A percentile compares a stretch with the other conserved stretches of the same genome.
These are phyloP conservation scores for Boletus tylopilopsis DNA, from an alignment of 768 basidiomycete species.

Conservation along the genomic window DNA sequence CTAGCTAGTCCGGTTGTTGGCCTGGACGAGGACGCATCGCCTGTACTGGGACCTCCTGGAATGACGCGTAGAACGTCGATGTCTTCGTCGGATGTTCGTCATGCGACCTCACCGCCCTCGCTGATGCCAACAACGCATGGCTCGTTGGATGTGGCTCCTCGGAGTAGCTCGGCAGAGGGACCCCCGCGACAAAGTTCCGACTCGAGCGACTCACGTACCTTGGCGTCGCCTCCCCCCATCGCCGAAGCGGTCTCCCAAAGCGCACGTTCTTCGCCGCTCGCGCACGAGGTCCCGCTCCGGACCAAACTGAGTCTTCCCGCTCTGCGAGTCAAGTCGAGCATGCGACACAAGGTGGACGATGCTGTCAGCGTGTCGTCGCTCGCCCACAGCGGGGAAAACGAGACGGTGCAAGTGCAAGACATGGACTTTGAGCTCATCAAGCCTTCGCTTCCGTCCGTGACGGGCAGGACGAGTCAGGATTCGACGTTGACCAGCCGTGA, in stretches of 20 bases:
- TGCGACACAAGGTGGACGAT: slow-evolving; percentile 30
- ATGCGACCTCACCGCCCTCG: slow-evolving; percentile 8
- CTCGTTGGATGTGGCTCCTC: slow-evolving; percentile 18
- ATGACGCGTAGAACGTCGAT: slow-evolving; percentile 10
- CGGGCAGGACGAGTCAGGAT: slow-evolving; percentile 52
- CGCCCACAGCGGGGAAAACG: slow-evolving; percentile 33
- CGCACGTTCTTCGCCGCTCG: slow-evolving; percentile 23
- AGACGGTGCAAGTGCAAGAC: slow-evolving; percentile 72
- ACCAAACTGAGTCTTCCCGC: slow-evolving; percentile 69
- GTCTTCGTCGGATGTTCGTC: slow-evolving; percentile 11
- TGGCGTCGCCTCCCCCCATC: slow-evolving; percentile 40
- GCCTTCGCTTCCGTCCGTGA: slow-evolving; percentile 47
- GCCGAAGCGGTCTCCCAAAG: slow-evolving; percentile 36
- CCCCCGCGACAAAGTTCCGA: slow-evolving; percentile 21
- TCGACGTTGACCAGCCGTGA: slow-evolving; percentile 37
- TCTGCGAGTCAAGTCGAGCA: slow-evolving; percentile 43
- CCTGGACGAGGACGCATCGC: slow-evolving; percentile 22
- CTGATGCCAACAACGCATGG: slow-evolving; percentile 10
- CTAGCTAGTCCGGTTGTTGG: slow-evolving; percentile 10
- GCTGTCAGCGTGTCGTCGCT: slow-evolving; percentile 25
- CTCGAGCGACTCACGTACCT: slow-evolving; percentile 32
- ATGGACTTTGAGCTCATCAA: slow-evolving; percentile 79
- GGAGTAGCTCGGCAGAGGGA: slow-evolving; percentile 20
- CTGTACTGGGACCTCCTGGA: background rate
- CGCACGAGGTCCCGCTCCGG: slow-evolving; percentile 38